Evolutionary conservation across 1,139 yeast species (phyloP).

Genomic region (Scheffersomyces quercinus): DNA sequence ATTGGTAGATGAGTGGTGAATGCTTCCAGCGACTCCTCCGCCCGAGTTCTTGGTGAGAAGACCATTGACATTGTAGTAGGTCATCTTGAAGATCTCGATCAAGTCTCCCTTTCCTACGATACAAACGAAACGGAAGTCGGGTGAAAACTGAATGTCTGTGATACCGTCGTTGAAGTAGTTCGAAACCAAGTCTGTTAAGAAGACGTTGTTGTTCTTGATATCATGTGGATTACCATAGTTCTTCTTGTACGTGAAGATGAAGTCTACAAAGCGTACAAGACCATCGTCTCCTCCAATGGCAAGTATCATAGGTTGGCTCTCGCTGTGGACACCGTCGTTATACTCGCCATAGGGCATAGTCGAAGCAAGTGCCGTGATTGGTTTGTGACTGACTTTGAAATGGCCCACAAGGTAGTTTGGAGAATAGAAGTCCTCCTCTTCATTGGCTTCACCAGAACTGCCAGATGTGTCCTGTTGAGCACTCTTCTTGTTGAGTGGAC

Average conservation of each 20-base stretch:
- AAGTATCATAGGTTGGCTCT: slow-evolving; percentile 43
- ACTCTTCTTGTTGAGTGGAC: slow-evolving; percentile 20
- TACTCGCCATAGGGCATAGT: slow-evolving; percentile 25
- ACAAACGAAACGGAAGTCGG: slow-evolving; percentile 63
- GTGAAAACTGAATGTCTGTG: slow-evolving; percentile 56
- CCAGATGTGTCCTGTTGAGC: background rate
- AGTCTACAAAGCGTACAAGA: slow-evolving; percentile 57
- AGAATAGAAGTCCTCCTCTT: slow-evolving; percentile 3
- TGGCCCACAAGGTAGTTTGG: slow-evolving; percentile 46
- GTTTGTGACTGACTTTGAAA: slow-evolving; percentile 58
- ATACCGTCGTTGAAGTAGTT: slow-evolving; percentile 69
- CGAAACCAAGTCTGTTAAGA: slow-evolving; percentile 59
- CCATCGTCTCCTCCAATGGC: slow-evolving; percentile 72
- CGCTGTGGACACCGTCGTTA: slow-evolving; percentile 8
- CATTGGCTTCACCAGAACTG: background rate
- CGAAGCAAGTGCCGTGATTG: slow-evolving; percentile 44
- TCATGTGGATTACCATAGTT: slow-evolving; percentile 12
- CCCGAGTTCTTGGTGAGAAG: slow-evolving; percentile 21
- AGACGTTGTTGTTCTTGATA: slow-evolving; percentile 28
- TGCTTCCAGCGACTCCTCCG: slow-evolving; percentile 4
- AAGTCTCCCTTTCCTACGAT: slow-evolving; percentile 60
- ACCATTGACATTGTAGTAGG: slow-evolving; percentile 38
- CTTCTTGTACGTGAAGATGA: slow-evolving; percentile 21
- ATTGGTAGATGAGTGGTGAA: slow-evolving; percentile 16
- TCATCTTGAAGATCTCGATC: slow-evolving; percentile 55